Percentiles rank a stretch among this genome's conserved stretches.
These are phyloP conservation scores for Candida smagusa DNA, from an alignment of 1,139 yeast genomes.

Conservation along the genomic window DNA sequence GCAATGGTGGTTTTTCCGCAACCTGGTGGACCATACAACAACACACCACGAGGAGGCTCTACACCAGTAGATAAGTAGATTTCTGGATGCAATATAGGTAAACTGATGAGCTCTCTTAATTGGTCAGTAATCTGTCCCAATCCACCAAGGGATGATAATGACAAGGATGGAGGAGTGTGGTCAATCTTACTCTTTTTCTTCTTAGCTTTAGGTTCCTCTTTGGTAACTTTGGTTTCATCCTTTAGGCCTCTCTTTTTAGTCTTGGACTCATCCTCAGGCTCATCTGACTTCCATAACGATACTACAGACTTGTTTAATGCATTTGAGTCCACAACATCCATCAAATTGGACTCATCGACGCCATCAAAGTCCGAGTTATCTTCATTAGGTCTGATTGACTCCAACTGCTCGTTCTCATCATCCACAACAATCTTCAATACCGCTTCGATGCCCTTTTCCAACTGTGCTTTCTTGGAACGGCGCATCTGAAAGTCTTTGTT, in stretches of 20 bases:
- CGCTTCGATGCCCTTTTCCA: conserved; percentile 58
- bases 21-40: conserved; percentile 97
- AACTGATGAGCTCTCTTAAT: conserved; percentile 82
- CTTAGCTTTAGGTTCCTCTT: conserved; percentile 25
- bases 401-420: conserved; percentile 42
- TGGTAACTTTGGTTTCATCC: conserved; percentile 26
- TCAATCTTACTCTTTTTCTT: conserved; percentile 50
- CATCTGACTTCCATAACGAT: conserved; percentile 56
- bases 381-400: conserved; percentile 22
- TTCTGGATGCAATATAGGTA: conserved; percentile 93
- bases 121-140: conserved; percentile 80
- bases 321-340: conserved; percentile 61
- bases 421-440: conserved; percentile 45
- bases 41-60: conserved; percentile 95
- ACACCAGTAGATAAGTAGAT: conserved; percentile 84
- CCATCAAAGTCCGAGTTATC: conserved; percentile 35
- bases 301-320: conserved; percentile 75
- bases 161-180: conserved; percentile 66
- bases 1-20: conserved; percentile 98
- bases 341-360: conserved; percentile 43
- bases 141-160: conserved; percentile 81
- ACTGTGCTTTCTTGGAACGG: conserved; percentile 55
- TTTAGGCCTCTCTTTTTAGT: conserved; percentile 7
- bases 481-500: conserved; percentile 61
- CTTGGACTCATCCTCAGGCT: conserved; percentile 7